These are phyloP conservation scores for Aspergillus sp. DNA, from an alignment of 2,329 filamentous ascomycete species.

Conservation along the genomic window DNA sequence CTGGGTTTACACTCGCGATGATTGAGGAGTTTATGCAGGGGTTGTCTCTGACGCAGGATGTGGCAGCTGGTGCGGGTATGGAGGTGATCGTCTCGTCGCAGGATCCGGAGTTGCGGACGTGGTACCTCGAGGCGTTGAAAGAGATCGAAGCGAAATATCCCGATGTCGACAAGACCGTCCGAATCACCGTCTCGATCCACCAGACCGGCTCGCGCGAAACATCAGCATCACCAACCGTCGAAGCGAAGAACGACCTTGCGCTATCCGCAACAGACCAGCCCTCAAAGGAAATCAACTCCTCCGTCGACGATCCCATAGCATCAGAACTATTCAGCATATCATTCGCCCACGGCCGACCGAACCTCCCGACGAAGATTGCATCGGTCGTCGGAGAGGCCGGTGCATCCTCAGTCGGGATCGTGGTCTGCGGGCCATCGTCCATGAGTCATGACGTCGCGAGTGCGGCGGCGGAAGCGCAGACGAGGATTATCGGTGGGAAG, in stretches of 20 bases:
- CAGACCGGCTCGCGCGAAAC: not conserved
- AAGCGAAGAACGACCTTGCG: too few relatives aligned
- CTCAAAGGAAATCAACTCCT: not conserved
- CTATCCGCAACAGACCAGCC: not conserved
- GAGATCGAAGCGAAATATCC: not conserved
- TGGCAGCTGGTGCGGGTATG: not conserved
- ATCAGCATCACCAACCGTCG: too few relatives aligned
- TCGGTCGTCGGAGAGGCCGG: slow-evolving; percentile 17
- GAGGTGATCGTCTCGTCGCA: slow-evolving; percentile 21
- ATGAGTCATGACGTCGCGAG: slow-evolving; percentile 56
- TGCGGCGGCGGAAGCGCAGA: slow-evolving; percentile 51
- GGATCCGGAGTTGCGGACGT: slow-evolving; percentile 14
- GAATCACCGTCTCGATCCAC: not conserved
- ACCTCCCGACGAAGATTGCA: slow-evolving; percentile 32
- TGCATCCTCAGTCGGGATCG: slow-evolving; percentile 31
- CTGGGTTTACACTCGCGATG: slow-evolving; percentile 57
- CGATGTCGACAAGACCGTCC: not conserved
- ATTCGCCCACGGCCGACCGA: slow-evolving; percentile 32
- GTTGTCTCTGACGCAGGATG: not conserved
- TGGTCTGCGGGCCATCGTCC: slow-evolving; percentile 50
- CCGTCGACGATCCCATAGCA: not conserved
- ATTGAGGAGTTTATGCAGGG: not conserved
- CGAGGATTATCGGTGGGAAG: slow-evolving; percentile 32
- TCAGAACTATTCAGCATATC: not conserved
- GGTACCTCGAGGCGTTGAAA: slow-evolving; percentile 15